Percentiles rank a stretch among this genome's conserved stretches.
phyloP scores from a whole-genome alignment of 2,329 filamentous ascomycete genomes.

The Penicillium sp. region DNA sequence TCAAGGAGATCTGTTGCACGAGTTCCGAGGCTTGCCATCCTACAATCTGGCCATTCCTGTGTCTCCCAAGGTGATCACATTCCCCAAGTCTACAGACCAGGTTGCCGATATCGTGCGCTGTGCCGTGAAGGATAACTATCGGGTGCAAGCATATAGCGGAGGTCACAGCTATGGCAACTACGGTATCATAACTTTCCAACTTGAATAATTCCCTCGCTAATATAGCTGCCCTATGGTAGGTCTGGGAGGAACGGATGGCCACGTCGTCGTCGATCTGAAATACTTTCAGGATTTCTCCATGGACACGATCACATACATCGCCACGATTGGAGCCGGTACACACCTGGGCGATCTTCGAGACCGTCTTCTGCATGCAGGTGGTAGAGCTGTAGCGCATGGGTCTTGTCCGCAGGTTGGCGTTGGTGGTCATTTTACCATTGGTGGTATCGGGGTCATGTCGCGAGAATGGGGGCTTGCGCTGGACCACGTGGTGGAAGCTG shows the following conservation, averaged over 20 bases:
- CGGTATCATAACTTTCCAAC: conserved; percentile 28
- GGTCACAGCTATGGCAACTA: conserved; percentile 39
- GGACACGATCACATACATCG: conserved; percentile 29
- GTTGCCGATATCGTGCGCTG: conserved; percentile 21
- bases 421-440: conserved; percentile 43
- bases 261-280: conserved; percentile 32
- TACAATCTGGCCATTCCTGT: conserved; percentile 31
- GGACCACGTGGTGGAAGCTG: conserved; percentile 49
- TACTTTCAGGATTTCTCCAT: conserved; percentile 34
- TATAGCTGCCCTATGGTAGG: conserved; percentile 15
- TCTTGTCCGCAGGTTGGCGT: conserved; percentile 39
- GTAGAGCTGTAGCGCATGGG: conserved; percentile 40
- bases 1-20: conserved; percentile 21
- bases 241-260: conserved; percentile 34
- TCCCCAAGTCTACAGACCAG: conserved; percentile 16
- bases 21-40: conserved; percentile 10
- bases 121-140: conserved; percentile 14
- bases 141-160: conserved; percentile 23
- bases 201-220: background rate
- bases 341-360: conserved; percentile 33
- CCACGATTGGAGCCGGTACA: conserved; percentile 37
- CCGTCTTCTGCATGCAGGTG: conserved; percentile 29
- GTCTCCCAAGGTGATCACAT: conserved; percentile 18
- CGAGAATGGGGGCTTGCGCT: conserved; percentile 52
- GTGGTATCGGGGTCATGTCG: conserved; percentile 41